Evolutionary conservation across 2,329 filamentous ascomycete genomes (phyloP), one percentile per base, ranked within the genome.

Genomic region (Monosporascus sp.): DNA sequence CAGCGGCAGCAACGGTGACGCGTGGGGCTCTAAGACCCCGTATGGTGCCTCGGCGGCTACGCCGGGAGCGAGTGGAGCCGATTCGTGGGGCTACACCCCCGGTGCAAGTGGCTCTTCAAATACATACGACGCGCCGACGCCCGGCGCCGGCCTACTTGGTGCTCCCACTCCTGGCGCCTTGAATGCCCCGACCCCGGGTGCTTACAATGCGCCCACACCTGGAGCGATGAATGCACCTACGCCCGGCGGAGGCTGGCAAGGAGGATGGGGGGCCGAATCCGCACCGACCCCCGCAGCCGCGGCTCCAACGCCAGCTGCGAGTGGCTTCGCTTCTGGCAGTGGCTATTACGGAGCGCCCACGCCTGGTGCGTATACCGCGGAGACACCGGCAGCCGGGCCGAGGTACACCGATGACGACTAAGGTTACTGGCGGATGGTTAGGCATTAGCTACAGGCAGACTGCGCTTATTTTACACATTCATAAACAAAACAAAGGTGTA

Each of bases 11-110:
- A 70, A 73, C 39, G 71, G 74, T 50, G 85, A 87, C 54, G 75
- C 80, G 35, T 89, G 87, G 75, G 82, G 88, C 6, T 88, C 87
- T 31, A 89, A 92, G 69, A 95, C 90, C 1, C 91, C 91, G 3
- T 91, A 88, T 65, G 82, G 80, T 25, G 75, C 73, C 8, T 80
- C 80, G 3, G 81, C 81, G 3, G 80, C 81, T 2, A 84, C 81
- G 1, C 81, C 81, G 0, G 79, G 77, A 9, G 81, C 77, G 50
- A 81, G 78, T 63, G 80, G 77, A 50, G 75, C 75, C 49, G 82
- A 86, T 54, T 72, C 78, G 6, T 85, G 83, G 82, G 80, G 79
- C 38, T 83, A 82, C 65, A 81, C 80, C 2, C 75, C 79, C 2
- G 78, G 77, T 1, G 70, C 73, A 3, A 73, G 72, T 37, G 75